Conservation (phyloP, 805 yeast species). For the Hyphopichia homilentoma region DNA sequence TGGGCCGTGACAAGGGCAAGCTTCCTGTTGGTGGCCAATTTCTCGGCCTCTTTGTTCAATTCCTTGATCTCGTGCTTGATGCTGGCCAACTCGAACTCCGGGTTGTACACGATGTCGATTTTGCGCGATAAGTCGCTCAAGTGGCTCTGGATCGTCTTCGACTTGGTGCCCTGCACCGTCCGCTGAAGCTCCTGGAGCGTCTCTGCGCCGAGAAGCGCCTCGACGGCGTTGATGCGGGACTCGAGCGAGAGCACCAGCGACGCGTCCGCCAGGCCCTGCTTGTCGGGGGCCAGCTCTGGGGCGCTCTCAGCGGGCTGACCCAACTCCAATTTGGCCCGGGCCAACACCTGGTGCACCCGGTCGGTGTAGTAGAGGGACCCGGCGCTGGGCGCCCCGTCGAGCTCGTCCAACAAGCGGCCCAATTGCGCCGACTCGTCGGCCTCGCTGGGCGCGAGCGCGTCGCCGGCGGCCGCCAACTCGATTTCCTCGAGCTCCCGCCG, state of each 20-base stretch:
- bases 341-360: slow-evolving; percentile 7
- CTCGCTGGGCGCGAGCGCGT: background rate
- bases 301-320: background rate
- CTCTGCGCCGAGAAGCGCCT: slow-evolving; percentile 17
- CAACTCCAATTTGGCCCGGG: slow-evolving; percentile 1
- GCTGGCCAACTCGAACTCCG: slow-evolving; percentile 23
- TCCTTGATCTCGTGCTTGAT: slow-evolving; percentile 20
- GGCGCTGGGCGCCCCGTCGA: slow-evolving; percentile 1
- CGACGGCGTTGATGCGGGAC: slow-evolving; percentile 18
- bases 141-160: slow-evolving; percentile 18
- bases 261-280: slow-evolving; percentile 2
- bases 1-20: slow-evolving; percentile 6
- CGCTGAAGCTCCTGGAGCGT: slow-evolving; percentile 4
- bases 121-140: slow-evolving; percentile 31
- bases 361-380: slow-evolving; percentile 3
- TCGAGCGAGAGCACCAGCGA: slow-evolving; percentile 20
- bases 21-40: slow-evolving; percentile 15
- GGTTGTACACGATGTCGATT: slow-evolving; percentile 30
- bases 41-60: slow-evolving; percentile 24
- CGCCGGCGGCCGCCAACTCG: slow-evolving; percentile 8
- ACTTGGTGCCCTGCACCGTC: slow-evolving; percentile 1
- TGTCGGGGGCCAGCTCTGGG: background rate
- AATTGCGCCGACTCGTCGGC: slow-evolving; percentile 2
- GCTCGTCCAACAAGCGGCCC: slow-evolving; percentile 4
- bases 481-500: slow-evolving; percentile 37